Percentiles rank a stretch among this genome's conserved stretches.
Evolutionary conservation across 768 basidiomycete species (phyloP).

Genomic region (Austroboletus eburneus): DNA sequence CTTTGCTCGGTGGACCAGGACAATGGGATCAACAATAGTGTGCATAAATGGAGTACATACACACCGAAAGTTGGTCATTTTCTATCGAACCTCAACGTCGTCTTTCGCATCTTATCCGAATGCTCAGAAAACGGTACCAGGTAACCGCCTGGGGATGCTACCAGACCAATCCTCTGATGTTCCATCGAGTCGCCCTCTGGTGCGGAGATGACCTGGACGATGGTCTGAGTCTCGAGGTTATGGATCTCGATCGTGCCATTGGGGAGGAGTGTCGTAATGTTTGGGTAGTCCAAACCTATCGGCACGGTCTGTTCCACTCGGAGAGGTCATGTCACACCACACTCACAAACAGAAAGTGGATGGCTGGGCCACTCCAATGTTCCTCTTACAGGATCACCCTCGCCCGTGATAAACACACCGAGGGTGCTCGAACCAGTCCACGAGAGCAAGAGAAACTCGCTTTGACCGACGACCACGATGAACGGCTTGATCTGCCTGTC

Average conservation of each 20-base stretch:
- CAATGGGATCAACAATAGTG: constrained; percentile 8
- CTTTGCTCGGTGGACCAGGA: constrained; percentile 8
- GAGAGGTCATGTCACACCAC: background rate
- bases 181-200: constrained; percentile 28
- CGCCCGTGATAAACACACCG: constrained; percentile 80
- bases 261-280: constrained; percentile 72
- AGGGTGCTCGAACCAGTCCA: constrained; percentile 80
- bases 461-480: constrained; percentile 69
- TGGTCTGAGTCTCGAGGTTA: constrained; percentile 66
- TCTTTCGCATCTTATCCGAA: constrained; percentile 36
- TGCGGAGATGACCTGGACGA: constrained; percentile 64
- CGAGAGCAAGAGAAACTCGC: constrained; percentile 82
- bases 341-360: constrained; percentile 73
- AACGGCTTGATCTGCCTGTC: constrained; percentile 52
- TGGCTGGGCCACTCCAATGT: constrained; percentile 84
- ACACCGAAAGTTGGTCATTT: constrained; percentile 19
- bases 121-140: constrained; percentile 40
- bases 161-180: constrained; percentile 29
- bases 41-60: constrained; percentile 12
- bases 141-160: constrained; percentile 34
- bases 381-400: constrained; percentile 86
- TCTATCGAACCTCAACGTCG: constrained; percentile 26
- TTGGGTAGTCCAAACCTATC: constrained; percentile 77
- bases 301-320: background rate
- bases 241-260: constrained; percentile 82